phyloP scores from a whole-genome alignment of 495 filamentous ascomycete genomes.

The Aspergillus indologenus region DNA sequence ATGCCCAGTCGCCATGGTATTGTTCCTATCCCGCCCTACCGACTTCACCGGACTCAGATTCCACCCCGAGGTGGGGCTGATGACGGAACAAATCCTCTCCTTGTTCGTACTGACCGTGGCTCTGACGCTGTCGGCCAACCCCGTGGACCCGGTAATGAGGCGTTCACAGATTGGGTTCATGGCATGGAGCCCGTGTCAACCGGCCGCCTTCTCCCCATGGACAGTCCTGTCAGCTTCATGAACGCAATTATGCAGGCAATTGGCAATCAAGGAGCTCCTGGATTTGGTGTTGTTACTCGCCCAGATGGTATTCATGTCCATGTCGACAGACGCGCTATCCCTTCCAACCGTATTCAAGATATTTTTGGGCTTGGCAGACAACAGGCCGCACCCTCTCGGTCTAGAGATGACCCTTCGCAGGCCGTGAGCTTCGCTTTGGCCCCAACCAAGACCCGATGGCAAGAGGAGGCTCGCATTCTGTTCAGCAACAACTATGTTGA shows the following conservation, averaged over 20 bases:
- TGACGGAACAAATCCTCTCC: slow-evolving; percentile 79
- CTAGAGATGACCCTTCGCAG: slow-evolving; percentile 57
- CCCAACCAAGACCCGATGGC: slow-evolving; percentile 73
- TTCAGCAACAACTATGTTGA: slow-evolving; percentile 68
- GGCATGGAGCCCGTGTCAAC: slow-evolving; percentile 49
- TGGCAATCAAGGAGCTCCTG: slow-evolving; percentile 45
- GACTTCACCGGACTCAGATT: slow-evolving; percentile 51
- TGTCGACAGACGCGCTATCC: slow-evolving; percentile 45
- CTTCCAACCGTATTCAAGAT: slow-evolving; percentile 55
- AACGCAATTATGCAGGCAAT: slow-evolving; percentile 60
- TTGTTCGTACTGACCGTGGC: slow-evolving; percentile 45
- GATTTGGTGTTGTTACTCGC: slow-evolving; percentile 54
- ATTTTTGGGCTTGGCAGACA: slow-evolving; percentile 53
- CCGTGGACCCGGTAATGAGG: slow-evolving; percentile 31
- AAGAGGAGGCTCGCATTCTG: slow-evolving; percentile 84
- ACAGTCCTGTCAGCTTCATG: slow-evolving; percentile 62
- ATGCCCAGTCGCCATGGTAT: slow-evolving; percentile 43
- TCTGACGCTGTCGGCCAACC: slow-evolving; percentile 30
- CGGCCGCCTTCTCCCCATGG: slow-evolving; percentile 49
- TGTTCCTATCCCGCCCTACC: slow-evolving; percentile 49
- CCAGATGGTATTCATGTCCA: slow-evolving; percentile 59
- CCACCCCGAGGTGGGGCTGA: slow-evolving; percentile 53
- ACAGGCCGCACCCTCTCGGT: slow-evolving; percentile 41
- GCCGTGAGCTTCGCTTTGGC: slow-evolving; percentile 69
- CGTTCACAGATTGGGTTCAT: slow-evolving; percentile 55